A percentile compares a stretch with the other conserved stretches of the same genome.
Conservation (phyloP, 768 basidiomycete genomes). For the Butyriboletus loyo region DNA sequence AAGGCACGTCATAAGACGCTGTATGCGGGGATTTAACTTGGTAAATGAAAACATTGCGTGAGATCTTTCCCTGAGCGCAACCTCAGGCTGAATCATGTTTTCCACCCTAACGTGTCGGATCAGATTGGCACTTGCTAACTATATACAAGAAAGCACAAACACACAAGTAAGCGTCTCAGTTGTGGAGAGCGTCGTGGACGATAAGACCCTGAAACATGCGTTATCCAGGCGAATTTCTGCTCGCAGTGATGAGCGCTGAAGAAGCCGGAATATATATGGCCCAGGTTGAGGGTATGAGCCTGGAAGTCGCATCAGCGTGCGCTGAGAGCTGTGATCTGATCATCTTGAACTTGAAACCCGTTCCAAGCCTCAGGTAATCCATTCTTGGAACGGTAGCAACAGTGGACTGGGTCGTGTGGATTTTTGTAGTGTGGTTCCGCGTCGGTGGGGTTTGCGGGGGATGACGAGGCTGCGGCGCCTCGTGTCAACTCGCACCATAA, state of each 20-base stretch:
- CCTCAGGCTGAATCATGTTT: background rate
- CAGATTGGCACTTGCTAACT: slow-evolving; percentile 1
- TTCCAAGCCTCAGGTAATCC: too few species aligned
- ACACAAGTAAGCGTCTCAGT: background rate
- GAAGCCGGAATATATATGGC: background rate
- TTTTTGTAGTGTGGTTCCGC: background rate
- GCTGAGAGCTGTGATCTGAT: background rate
- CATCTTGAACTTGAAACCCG: background rate
- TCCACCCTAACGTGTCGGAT: background rate
- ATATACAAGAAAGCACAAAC: background rate
- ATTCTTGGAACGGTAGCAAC: background rate
- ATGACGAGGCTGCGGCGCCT: too few species aligned
- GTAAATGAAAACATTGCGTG: slow-evolving; percentile 10
- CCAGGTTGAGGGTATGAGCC: slow-evolving; percentile 8
- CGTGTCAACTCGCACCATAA: too few species aligned
- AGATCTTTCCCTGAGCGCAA: background rate
- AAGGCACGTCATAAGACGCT: background rate
- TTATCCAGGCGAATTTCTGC: background rate
- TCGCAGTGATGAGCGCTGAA: slow-evolving; percentile 1
- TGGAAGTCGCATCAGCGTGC: background rate
- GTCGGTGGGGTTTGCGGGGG: too few species aligned
- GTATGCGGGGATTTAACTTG: slow-evolving; percentile 1
- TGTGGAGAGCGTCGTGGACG: background rate
- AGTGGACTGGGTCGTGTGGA: background rate
- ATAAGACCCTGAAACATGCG: slow-evolving; percentile 17